Percentiles rank a stretch among this genome's conserved stretches.
Evolutionary conservation across 1,284 basidiomycete genomes (phyloP).

Genomic region (Sanghuangporus baumii): DNA sequence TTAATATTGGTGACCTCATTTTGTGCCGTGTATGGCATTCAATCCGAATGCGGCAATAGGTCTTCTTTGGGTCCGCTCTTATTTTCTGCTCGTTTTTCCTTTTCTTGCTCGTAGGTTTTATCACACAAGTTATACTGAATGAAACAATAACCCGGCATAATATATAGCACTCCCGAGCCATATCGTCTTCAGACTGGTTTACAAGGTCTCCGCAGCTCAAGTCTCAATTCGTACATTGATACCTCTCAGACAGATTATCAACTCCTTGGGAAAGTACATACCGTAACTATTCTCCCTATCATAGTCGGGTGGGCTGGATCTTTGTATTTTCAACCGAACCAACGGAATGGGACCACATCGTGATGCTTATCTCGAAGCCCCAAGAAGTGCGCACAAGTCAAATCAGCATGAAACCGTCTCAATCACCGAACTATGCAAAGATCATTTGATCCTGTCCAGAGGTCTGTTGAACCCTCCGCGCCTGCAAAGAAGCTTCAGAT

Average conservation of each 20-base stretch:
- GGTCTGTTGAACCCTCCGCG: slow-evolving; percentile 91
- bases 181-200: too few relatives aligned
- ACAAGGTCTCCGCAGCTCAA: too few relatives aligned
- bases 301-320: too few relatives aligned
- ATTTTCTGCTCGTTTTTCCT: neutral
- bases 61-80: neutral
- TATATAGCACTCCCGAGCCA: too few relatives aligned
- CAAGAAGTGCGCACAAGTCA: neutral
- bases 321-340: too few relatives aligned
- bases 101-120: neutral
- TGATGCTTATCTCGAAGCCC: neutral
- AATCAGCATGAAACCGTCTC: neutral
- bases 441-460: slow-evolving; percentile 64
- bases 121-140: too few relatives aligned
- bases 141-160: too few relatives aligned
- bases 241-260: too few relatives aligned
- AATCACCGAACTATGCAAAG: neutral
- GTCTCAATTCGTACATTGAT: too few relatives aligned
- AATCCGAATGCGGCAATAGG: neutral
- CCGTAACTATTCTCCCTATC: too few relatives aligned
- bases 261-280: too few relatives aligned
- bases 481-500: slow-evolving; percentile 31
- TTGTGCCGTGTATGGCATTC: neutral
- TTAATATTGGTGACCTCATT: neutral
- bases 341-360: too few relatives aligned